Conservation (phyloP, 768 basidiomycete species). For the Piloderma croceum region DNA sequence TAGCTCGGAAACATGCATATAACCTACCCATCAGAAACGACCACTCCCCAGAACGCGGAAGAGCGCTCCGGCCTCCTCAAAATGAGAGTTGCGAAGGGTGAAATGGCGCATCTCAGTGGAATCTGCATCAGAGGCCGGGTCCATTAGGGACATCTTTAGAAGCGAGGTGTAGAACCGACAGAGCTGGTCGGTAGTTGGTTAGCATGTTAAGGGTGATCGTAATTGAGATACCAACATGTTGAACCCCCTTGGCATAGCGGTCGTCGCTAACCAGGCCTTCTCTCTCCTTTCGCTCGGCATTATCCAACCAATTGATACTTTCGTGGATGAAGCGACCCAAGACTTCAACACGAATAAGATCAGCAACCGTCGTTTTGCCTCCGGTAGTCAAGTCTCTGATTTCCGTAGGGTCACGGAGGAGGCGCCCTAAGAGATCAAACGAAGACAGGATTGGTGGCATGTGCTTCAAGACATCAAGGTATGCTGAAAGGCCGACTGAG, state of each 20-base stretch:
- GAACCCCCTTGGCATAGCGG: conserved; percentile 64
- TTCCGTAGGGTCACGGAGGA: conserved; percentile 57
- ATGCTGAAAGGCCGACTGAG: conserved; percentile 37
- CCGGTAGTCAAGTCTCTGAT: conserved; percentile 35
- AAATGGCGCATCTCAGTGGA: conserved; percentile 77
- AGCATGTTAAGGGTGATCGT: not conserved
- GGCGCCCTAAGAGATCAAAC: conserved; percentile 66
- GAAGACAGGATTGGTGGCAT: conserved; percentile 70
- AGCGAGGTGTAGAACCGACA: conserved; percentile 74
- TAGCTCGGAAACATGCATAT: too few species aligned
- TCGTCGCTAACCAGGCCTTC: conserved; percentile 69
- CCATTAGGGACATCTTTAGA: conserved; percentile 60
- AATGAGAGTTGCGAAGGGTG: conserved; percentile 61
- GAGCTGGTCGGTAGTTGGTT: conserved; percentile 35
- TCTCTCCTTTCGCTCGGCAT: conserved; percentile 61
- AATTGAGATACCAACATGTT: conserved; percentile 46
- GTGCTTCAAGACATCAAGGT: conserved; percentile 56
- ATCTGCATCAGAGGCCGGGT: conserved; percentile 58
- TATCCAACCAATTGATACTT: conserved; percentile 64
- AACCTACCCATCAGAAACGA: too few species aligned
- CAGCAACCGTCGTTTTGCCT: conserved; percentile 55
- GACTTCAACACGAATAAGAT: conserved; percentile 57
- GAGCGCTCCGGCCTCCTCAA: conserved; percentile 71
- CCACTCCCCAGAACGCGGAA: conserved; percentile 57
- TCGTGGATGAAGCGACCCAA: conserved; percentile 70